A percentile compares a stretch with the other conserved stretches of the same genome.
Conservation (phyloP, 2,329 filamentous ascomycete species). For the Neonectria faginata region DNA sequence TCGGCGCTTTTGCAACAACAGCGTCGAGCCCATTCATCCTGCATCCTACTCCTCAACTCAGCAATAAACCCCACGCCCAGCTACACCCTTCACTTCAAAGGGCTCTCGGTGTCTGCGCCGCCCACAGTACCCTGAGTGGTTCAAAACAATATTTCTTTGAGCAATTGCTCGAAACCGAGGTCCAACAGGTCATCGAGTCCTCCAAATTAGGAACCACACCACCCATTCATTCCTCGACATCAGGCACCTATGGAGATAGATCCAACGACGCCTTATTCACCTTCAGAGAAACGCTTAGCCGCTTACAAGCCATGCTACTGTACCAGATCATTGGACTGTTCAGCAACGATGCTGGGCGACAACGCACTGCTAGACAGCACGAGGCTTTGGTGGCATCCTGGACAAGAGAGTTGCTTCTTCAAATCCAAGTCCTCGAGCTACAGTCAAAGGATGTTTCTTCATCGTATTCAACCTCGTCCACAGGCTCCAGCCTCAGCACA, state of each 20-base stretch:
- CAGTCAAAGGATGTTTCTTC: not conserved
- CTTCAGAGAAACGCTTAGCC: constrained; percentile 18
- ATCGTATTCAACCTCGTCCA: not conserved
- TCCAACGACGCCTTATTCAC: not conserved
- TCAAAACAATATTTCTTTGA: constrained; percentile 8
- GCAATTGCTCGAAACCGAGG: constrained; percentile 19
- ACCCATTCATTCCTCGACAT: not conserved
- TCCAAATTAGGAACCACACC: not conserved
- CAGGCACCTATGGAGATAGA: not conserved
- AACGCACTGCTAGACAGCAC: constrained; percentile 3
- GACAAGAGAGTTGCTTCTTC: constrained; percentile 25
- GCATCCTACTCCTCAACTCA: not conserved
- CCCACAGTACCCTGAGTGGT: constrained; percentile 6
- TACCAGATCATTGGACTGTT: constrained; percentile 30
- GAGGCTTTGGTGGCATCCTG: constrained; percentile 20
- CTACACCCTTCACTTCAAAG: constrained; percentile 10
- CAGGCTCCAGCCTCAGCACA: not conserved
- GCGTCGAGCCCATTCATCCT: constrained; percentile 22
- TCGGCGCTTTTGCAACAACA: constrained; percentile 13
- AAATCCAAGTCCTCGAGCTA: constrained; percentile 8
- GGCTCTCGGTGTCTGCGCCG: constrained; percentile 22
- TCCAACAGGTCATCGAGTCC: constrained; percentile 7
- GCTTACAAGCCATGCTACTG: constrained; percentile 24
- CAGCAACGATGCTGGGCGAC: not conserved
- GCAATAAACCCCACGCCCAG: not conserved